Percentiles rank a stretch among this genome's conserved stretches.
phyloP scores from a whole-genome alignment of 2,329 filamentous ascomycete species.

The Xylaria sp. region DNA sequence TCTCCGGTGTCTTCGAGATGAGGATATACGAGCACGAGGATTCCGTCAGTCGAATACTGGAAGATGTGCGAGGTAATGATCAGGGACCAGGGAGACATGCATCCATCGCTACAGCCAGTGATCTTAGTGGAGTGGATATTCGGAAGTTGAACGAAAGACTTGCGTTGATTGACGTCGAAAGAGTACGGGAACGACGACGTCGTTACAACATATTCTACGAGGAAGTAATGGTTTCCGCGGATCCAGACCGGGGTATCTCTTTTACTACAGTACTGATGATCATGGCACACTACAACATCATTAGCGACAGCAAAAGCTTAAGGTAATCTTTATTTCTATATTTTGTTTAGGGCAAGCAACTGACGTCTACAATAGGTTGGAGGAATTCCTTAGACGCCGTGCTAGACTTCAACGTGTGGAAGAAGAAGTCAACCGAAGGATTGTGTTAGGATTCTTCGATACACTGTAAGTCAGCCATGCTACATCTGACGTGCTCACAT shows the following conservation, averaged over 20 bases:
- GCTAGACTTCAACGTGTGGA: slow-evolving; percentile 93
- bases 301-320: slow-evolving; percentile 95
- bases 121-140: slow-evolving; percentile 74
- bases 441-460: slow-evolving; percentile 95
- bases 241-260: slow-evolving; percentile 87
- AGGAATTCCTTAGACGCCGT: slow-evolving; percentile 92
- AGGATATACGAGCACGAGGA: slow-evolving; percentile 93
- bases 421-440: slow-evolving; percentile 89
- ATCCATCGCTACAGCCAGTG: slow-evolving; percentile 64
- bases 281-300: slow-evolving; percentile 97
- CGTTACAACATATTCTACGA: slow-evolving; percentile 97
- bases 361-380: slow-evolving; percentile 67
- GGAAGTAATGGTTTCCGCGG: slow-evolving; percentile 92
- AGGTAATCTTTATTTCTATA: slow-evolving; percentile 62
- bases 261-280: slow-evolving; percentile 96
- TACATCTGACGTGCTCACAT: neutral
- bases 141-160: slow-evolving; percentile 79
- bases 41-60: slow-evolving; percentile 86
- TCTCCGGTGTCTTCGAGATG: slow-evolving; percentile 97
- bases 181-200: slow-evolving; percentile 78
- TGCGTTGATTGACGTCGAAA: slow-evolving; percentile 75
- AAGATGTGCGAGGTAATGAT: slow-evolving; percentile 75
- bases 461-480: slow-evolving; percentile 70
- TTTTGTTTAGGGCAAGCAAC: neutral
- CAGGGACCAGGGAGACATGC: slow-evolving; percentile 63